Base-by-base conservation (phyloP, 768 basidiomycete genomes). In the Xerocomellus amylosporus region DNA sequence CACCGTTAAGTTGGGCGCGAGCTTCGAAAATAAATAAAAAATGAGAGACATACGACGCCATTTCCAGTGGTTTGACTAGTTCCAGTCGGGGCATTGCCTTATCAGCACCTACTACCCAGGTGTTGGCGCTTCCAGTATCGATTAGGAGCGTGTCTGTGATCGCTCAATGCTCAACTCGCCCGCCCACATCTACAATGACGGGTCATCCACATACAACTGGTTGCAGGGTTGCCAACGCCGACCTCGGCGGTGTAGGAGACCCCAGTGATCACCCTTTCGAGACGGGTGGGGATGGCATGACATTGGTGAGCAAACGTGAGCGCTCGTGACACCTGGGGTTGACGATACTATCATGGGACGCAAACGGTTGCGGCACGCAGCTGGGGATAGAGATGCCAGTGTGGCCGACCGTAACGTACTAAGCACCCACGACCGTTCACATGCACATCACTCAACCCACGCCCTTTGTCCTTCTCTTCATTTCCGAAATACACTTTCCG, bases 161-260 rank as follows among this genome's bases (percentile, higher is more conserved):
- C 31, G 22, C 31, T 40, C n/a, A n/a, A 37, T 19, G 20, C 5
- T 39, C 17, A 41, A 33, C 19, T 15, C 9, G 33, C 33, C 5
- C 13, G 33, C 6, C 17, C n/a, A n/a, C 37, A n/a, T 37, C 8
- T 8, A 38, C n/a, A 19, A 38, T 28, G 8, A 8, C 17, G 5
- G 31, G 24, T 2, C 14, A 20, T 19, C 8, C 15, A 54, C 68
- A 36, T 31, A 73, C 70, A 68, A 31, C 60, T 33, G 3, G 65
- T 68, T 5, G 62, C 20, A 10, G 69, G 67, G 4, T n/a, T 48
- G 24, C 69, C 69, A 5, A 71, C 9, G 9, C 58, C 58, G 30
- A 70, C 59, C 58, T 70, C 15, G 0, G 64, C 66, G 6, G 60
- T 62, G 43, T 73, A 74, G 20, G 3, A 34, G 0, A 69, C 56